Conservation (phyloP, 2,329 filamentous ascomycete species). For the Gyromitra esculenta region DNA sequence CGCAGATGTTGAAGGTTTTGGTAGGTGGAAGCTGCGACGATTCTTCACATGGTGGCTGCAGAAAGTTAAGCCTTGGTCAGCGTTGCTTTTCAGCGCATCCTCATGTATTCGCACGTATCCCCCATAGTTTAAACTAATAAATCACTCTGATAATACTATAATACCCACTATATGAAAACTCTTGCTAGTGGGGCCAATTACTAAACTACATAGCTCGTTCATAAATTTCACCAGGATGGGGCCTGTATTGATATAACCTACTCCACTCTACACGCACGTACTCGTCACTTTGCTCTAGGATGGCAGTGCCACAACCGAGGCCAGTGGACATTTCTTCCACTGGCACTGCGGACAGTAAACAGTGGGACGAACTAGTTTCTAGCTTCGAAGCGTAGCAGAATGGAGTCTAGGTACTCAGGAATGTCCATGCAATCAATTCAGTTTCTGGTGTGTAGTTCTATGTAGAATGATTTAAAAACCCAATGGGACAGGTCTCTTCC, state of each 20-base stretch:
- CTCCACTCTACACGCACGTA: neutral
- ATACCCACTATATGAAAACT: neutral
- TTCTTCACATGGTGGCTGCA: no score
- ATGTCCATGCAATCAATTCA: neutral
- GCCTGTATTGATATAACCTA: neutral
- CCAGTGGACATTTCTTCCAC: neutral
- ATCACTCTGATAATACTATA: neutral
- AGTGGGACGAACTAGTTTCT: neutral
- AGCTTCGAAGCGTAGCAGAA: neutral
- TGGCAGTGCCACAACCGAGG: slow-evolving; percentile 9
- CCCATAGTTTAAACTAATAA: neutral
- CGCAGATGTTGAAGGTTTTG: no score
- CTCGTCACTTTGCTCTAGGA: neutral
- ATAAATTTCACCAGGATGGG: slow-evolving; percentile 1
- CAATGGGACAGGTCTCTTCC: neutral
- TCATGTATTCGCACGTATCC: no score
- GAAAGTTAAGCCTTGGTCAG: no score
- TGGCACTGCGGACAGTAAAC: neutral
- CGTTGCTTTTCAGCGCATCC: no score
- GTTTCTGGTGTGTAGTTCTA: neutral
- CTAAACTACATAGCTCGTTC: neutral
- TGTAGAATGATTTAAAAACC: neutral
- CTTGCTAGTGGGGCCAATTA: neutral
- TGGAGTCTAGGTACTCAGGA: neutral
- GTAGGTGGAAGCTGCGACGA: no score